phyloP scores from a whole-genome alignment of 805 yeast species.

The Candida ascalaphidarum region DNA sequence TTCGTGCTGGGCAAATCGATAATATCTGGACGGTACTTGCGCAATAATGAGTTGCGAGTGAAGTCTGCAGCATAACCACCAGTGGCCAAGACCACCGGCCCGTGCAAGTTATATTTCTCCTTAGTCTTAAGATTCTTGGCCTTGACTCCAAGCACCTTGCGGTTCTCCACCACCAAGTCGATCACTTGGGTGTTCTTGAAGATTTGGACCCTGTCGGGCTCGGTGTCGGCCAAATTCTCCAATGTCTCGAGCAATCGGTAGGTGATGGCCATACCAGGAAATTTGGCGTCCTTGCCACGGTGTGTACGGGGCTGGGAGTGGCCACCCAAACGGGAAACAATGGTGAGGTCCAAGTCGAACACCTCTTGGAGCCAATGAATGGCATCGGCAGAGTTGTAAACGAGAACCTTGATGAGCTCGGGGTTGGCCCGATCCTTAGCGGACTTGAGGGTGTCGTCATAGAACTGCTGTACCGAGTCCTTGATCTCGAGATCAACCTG shows the following conservation, averaged over 20 bases:
- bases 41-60: constrained; percentile 41
- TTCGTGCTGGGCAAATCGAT: constrained; percentile 51
- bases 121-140: constrained; percentile 23
- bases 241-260: constrained; percentile 43
- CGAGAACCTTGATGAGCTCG: constrained; percentile 48
- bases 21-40: constrained; percentile 52
- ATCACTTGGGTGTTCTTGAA: constrained; percentile 21
- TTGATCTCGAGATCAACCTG: constrained; percentile 41
- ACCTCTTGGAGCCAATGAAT: constrained; percentile 65
- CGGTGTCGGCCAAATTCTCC: constrained; percentile 35
- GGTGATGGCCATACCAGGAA: constrained; percentile 62
- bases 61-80: constrained; percentile 67
- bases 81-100: constrained; percentile 55
- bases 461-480: constrained; percentile 54
- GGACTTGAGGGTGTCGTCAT: constrained; percentile 58
- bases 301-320: constrained; percentile 78
- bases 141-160: constrained; percentile 18
- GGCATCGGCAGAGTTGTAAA: constrained; percentile 56
- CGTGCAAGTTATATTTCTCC: constrained; percentile 25
- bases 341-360: constrained; percentile 53
- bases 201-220: constrained; percentile 30
- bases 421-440: constrained; percentile 56
- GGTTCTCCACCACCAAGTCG: constrained; percentile 29
- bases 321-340: constrained; percentile 75
- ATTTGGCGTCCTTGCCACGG: constrained; percentile 59